These are phyloP conservation scores for Juglanconis sp. DNA, from an alignment of 2,329 filamentous ascomycete genomes.

Conservation along the genomic window DNA sequence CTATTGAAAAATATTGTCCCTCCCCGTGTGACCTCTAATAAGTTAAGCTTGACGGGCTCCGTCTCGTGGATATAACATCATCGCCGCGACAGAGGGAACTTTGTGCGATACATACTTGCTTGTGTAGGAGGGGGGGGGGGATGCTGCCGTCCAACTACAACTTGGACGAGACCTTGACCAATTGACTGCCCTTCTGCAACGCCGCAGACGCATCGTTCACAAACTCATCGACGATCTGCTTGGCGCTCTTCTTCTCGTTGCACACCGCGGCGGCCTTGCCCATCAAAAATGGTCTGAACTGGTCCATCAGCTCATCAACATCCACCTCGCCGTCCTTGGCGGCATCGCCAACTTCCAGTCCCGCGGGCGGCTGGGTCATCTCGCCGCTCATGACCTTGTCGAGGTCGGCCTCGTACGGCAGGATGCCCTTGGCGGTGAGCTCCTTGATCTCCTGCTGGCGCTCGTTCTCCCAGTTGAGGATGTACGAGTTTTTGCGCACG, in stretches of 20 bases:
- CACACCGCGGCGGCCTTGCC: constrained; percentile 93
- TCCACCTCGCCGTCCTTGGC: constrained; percentile 61
- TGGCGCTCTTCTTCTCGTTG: constrained; percentile 87
- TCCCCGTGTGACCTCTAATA: no score
- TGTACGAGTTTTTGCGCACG: constrained; percentile 91
- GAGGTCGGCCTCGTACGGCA: constrained; percentile 91
- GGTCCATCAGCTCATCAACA: constrained; percentile 85
- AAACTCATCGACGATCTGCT: constrained; percentile 91
- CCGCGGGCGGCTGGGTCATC: constrained; percentile 61
- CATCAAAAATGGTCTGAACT: constrained; percentile 90
- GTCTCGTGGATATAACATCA: no score
- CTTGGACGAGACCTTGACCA: constrained; percentile 58
- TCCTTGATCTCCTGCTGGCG: constrained; percentile 87
- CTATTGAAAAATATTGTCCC: not conserved
- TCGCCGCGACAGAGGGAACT: no score
- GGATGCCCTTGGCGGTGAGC: constrained; percentile 80
- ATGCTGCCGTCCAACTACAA: constrained; percentile 45
- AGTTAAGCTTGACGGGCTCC: no score
- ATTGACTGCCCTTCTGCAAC: constrained; percentile 65
- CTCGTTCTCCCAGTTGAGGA: constrained; percentile 94
- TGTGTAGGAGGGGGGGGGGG: no score
- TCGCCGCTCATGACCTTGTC: constrained; percentile 72
- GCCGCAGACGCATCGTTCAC: constrained; percentile 74
- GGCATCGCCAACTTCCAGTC: constrained; percentile 63
- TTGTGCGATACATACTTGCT: no score